Evolutionary conservation across 208 protist species (phyloP), one percentile per base, ranked within the genome.

Genomic region (Vickermania ingenoplastis): DNA sequence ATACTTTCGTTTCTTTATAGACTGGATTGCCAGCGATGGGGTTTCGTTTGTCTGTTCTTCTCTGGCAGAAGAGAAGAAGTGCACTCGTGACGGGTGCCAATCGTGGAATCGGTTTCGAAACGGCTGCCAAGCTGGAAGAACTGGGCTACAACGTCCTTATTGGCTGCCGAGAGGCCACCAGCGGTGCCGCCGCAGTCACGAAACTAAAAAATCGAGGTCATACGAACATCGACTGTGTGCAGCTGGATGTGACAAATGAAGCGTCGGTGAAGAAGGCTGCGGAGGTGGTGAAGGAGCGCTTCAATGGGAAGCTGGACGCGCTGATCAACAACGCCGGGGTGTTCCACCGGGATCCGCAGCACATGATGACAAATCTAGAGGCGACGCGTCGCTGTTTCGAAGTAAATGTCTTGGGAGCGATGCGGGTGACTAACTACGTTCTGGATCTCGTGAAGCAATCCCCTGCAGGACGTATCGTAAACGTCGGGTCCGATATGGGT

Each of bases 81-180:
- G 86, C 75, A 1, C 69, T 91, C 36, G 77, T 96, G 50, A 87
- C 83, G 14, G 90, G 87, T 22, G 81, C 61, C n/a, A 91, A 89
- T 71, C 78, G 79, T 50, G 90, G 87, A 2, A 89, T 96, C 56
- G 87, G 87, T 25, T 58, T 86, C n/a, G 78, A 89, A 53, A 87
- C 76, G 3, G 82, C 81, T 0, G 67, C 59, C 23, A 68, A 77
- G 61, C 66, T 85, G 59, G 75, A 56, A 29, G 79, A 75, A 63
- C 62, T 83, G 11, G 59, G 83, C 54, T 55, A 79, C 57, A 41
- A 73, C 49, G 83, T 92, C 2, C 63, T 93, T 21, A 58, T 96
- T 31, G 83, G 79, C 41, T 73, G 66, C 17, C 80, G 84, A 31
- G 71, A 70, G 41, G 53, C 61, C 7, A 53, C 41, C 4, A 25